Base-by-base conservation (phyloP, 176 grass and related monocot species). In the Otatea glauca region DNA sequence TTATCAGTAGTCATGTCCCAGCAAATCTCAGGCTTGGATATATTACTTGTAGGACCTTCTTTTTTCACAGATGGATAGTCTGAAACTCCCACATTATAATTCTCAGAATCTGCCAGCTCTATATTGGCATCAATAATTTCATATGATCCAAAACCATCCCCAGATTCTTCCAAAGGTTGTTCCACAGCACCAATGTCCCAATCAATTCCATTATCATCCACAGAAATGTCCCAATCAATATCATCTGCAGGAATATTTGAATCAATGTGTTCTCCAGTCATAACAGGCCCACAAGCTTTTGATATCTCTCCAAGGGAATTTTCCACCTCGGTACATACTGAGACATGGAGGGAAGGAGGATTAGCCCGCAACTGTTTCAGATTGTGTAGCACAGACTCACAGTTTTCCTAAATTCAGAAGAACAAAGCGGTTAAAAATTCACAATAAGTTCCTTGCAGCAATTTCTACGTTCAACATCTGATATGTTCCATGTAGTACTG, bases 141-240 rank as follows among this genome's bases (percentile, higher is more conserved):
- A 75, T 93, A 92, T 10, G 89, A 86, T 39, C 87, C 89, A 86
- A 91, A 89, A 54, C 82, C 86, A n/a, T 91, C 29, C 35, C 84
- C 90, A 67, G 92, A 79, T 88, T 92, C 94, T 81, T 97, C 95
- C 2, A 79, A 35, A 81, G 89, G 81, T 75, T 88, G 82, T 76
- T 94, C 92, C 49, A 91, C 87, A 41, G 88, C 39, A 90, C 86
- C 93, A 86, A 99, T 92, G 63, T 99, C 93, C 93, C 93, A 94
- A 77, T 96, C 89, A 49, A 99, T 96, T 90, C 88, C 93, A 88
- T 91, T 74, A 74, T 88, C 84, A 70, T 96, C 93, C 51, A 92
- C 80, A 58, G 91, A 93, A 78, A 99, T 92, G 66, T 95, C 88
- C 96, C 96, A 99, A 81, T 99, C 93, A 51, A 99, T 99, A 84